phyloP scores from a whole-genome alignment of 2,329 filamentous ascomycete species.

The Clonostachys rhizophaga region DNA sequence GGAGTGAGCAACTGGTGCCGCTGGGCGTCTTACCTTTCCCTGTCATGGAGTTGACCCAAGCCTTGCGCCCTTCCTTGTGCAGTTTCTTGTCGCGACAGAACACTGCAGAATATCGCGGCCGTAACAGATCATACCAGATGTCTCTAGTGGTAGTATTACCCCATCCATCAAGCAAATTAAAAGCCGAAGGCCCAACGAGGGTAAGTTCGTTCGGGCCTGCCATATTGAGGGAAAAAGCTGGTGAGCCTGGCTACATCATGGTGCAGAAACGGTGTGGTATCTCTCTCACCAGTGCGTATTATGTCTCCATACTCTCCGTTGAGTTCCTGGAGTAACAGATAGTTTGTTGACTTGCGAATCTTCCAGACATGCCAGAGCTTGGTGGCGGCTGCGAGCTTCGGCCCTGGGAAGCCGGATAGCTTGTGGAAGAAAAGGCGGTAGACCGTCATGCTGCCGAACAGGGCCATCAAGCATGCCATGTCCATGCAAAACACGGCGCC shows the following conservation, averaged over 20 bases:
- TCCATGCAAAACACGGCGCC: too few species aligned
- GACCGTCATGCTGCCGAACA: not conserved
- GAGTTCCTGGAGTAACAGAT: not conserved
- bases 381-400: constrained; percentile 1
- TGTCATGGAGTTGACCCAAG: not conserved
- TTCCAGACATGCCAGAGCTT: not conserved
- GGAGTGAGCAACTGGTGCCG: too few species aligned
- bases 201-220: not conserved
- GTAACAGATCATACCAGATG: not conserved
- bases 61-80: constrained; percentile 1
- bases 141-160: not conserved
- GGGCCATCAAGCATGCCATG: not conserved
- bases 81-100: not conserved
- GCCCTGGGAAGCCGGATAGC: constrained; percentile 1
- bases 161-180: not conserved
- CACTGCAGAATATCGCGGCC: not conserved
- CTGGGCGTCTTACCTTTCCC: not conserved
- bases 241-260: too few species aligned
- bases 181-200: not conserved
- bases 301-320: not conserved
- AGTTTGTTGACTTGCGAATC: not conserved
- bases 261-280: too few species aligned
- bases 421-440: constrained; percentile 2
- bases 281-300: not conserved
- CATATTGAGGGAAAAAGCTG: too few species aligned